Conservation (phyloP, 805 yeast genomes). For the Saccharomycopsis olivae region DNA sequence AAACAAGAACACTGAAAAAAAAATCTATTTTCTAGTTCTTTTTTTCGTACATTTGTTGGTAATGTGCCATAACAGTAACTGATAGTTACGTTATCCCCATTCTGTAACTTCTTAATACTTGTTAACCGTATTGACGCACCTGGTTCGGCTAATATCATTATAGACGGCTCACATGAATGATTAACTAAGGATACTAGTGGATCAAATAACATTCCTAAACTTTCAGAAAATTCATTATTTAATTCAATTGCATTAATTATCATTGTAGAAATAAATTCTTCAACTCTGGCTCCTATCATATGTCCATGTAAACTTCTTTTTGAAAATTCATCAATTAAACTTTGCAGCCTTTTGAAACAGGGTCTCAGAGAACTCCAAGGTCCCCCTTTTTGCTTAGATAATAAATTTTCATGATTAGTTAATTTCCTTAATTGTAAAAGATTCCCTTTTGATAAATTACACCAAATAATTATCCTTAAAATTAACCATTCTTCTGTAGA, state of each 20-base stretch:
- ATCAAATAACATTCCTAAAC: conserved; percentile 28
- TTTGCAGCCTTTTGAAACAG: too few species aligned
- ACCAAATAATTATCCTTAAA: conserved; percentile 8
- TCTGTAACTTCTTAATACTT: too few species aligned
- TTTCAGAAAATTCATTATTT: conserved; percentile 22
- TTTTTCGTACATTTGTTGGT: too few species aligned
- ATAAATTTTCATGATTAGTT: conserved; percentile 6
- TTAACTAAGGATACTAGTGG: conserved; percentile 29
- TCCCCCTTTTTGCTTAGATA: neutral
- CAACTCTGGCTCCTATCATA: neutral
- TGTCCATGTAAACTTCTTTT: neutral
- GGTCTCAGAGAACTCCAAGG: neutral
- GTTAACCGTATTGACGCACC: too few species aligned
- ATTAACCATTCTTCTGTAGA: neutral
- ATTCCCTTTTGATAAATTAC: conserved; percentile 3
- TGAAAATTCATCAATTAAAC: neutral
- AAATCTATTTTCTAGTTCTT: too few species aligned
- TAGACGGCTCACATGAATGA: conserved; percentile 32
- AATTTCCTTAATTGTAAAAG: conserved; percentile 2
- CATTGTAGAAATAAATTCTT: conserved; percentile 10
- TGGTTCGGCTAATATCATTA: too few species aligned
- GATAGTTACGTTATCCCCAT: too few species aligned
- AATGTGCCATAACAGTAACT: too few species aligned
- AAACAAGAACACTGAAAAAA: too few species aligned
- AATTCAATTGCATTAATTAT: conserved; percentile 25